phyloP scores from a whole-genome alignment of 257 asterid species.

The Avicennia marina region DNA sequence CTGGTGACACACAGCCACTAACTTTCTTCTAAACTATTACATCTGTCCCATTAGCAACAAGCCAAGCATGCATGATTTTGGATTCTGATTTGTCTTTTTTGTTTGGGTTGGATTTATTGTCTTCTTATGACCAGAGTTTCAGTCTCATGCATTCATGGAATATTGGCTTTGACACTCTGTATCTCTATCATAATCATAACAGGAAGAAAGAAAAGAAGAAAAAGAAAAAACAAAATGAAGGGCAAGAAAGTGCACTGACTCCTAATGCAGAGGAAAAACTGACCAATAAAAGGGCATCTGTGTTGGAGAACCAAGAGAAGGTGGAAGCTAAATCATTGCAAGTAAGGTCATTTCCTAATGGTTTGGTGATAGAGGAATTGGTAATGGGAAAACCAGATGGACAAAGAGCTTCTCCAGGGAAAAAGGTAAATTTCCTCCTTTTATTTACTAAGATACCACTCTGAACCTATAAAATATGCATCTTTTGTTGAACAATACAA shows the following conservation, averaged over 20 bases:
- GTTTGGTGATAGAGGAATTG: constrained; percentile 77
- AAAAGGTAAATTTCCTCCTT: constrained; percentile 43
- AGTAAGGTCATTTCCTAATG: constrained; percentile 77
- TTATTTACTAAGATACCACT: neutral
- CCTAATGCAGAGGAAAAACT: constrained; percentile 29
- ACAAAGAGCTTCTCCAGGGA: constrained; percentile 73
- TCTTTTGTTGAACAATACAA: neutral
- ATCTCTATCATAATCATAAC: constrained; percentile 11
- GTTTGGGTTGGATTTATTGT: neutral
- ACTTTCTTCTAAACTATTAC: too few relatives aligned
- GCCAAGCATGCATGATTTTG: too few relatives aligned
- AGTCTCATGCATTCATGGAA: constrained; percentile 13
- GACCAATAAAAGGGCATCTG: constrained; percentile 26
- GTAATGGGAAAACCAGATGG: constrained; percentile 93
- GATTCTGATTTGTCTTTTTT: too few relatives aligned
- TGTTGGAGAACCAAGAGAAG: constrained; percentile 37
- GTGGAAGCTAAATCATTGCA: constrained; percentile 44
- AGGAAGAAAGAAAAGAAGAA: constrained; percentile 56
- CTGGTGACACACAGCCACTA: too few relatives aligned
- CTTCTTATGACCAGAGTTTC: neutral
- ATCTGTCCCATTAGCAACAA: too few relatives aligned
- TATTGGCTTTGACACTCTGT: constrained; percentile 4
- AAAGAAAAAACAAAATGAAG: constrained; percentile 58
- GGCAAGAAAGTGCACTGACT: constrained; percentile 34
- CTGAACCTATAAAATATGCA: neutral